These are phyloP conservation scores for Sarocladium brachiariae DNA, from an alignment of 2,329 filamentous ascomycete genomes.

Conservation along the genomic window DNA sequence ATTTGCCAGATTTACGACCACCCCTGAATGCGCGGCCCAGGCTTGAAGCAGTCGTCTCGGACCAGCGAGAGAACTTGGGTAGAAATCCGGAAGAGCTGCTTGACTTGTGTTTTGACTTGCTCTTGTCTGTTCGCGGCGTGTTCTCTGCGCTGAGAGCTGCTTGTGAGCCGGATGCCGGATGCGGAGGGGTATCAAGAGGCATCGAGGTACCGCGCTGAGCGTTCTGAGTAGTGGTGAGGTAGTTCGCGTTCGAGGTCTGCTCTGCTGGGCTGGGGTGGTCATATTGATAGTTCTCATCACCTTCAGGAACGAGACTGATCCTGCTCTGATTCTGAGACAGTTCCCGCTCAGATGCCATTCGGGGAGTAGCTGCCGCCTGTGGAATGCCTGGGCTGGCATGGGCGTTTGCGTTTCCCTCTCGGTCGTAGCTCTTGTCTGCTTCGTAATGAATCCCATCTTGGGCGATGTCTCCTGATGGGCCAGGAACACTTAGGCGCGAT, in stretches of 20 bases:
- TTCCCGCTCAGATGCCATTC: constrained; percentile 36
- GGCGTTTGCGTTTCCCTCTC: constrained; percentile 67
- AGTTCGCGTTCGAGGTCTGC: constrained; percentile 37
- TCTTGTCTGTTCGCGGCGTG: constrained; percentile 66
- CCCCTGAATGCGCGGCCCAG: constrained; percentile 70
- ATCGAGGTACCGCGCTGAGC: constrained; percentile 43
- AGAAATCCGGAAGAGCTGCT: constrained; percentile 71
- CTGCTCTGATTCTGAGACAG: constrained; percentile 77
- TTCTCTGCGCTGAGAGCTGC: constrained; percentile 63
- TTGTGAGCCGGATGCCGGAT: constrained; percentile 34
- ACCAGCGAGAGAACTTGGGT: constrained; percentile 95
- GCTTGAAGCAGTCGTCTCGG: constrained; percentile 88
- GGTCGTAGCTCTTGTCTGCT: constrained; percentile 71
- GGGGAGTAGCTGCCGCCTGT: constrained; percentile 22
- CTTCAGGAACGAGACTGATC: constrained; percentile 84
- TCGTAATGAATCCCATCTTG: constrained; percentile 57
- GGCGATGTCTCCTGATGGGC: constrained; percentile 61
- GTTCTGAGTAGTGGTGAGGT: constrained; percentile 50
- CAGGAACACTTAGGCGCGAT: constrained; percentile 37
- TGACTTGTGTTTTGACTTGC: constrained; percentile 77
- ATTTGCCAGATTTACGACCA: constrained; percentile 55
- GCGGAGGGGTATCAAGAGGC: constrained; percentile 53
- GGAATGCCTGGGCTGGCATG: constrained; percentile 66
- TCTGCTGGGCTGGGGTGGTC: constrained; percentile 39
- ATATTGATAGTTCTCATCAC: constrained; percentile 64